Conservation (phyloP, 208 protist genomes). For the Acanthamoeba castellanii region DNA sequence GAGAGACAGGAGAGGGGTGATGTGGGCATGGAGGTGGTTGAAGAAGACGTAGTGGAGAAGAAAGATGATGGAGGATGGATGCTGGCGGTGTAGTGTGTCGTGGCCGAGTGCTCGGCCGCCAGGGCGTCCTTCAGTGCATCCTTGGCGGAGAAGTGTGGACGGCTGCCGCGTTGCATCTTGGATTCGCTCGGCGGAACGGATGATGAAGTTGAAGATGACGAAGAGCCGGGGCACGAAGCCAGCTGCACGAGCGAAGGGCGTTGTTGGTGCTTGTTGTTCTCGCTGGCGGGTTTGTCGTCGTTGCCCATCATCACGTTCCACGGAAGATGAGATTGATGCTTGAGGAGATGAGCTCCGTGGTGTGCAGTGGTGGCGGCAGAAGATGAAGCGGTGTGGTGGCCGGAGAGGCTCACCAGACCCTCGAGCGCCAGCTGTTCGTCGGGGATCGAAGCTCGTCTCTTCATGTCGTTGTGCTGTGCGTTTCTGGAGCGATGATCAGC, state of each 20-base stretch:
- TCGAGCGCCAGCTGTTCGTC: slow-evolving; percentile 46
- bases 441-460: slow-evolving; percentile 8
- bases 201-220: background rate
- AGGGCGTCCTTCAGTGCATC: background rate
- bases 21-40: background rate
- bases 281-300: slow-evolving; percentile 31
- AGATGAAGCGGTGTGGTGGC: background rate
- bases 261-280: background rate
- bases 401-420: slow-evolving; percentile 48
- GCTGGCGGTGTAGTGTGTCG: background rate
- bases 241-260: background rate
- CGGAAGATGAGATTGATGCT: background rate
- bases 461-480: background rate
- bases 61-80: background rate
- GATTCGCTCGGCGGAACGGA: slow-evolving; percentile 1
- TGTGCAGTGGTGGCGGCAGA: background rate
- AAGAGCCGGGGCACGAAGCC: background rate
- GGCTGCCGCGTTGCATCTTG: background rate
- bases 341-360: background rate
- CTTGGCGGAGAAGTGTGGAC: background rate
- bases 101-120: background rate
- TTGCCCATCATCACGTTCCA: background rate
- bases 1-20: background rate
- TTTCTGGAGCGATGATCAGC: background rate
- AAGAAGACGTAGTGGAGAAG: background rate